Base-by-base conservation (phyloP, 2,329 filamentous ascomycete species). In the Botrytis galanthina region DNA sequence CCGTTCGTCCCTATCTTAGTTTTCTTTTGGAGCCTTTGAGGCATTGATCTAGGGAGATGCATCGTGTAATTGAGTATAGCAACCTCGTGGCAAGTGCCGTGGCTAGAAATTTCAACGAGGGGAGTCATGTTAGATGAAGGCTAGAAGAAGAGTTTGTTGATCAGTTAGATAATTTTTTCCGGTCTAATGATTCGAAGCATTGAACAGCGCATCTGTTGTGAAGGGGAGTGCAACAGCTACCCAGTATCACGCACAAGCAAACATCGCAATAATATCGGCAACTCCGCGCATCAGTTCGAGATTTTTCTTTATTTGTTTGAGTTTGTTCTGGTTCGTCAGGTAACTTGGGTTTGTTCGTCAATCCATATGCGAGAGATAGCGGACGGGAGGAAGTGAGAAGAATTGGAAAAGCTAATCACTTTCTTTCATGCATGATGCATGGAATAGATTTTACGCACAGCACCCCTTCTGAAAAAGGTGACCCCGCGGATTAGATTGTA, bases 401-500 rank as follows among this genome's bases (percentile, higher is more conserved):
- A 42, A 62, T 14, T 37, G 51, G 51, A 57, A 57, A 57, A 57
- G n/a, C 16, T 42, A 42, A 62, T 18, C 4, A 1, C 37, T n/a
- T n/a, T 39, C 8, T 18, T 62, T 62, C 60, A 62, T 39, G 35
- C 60, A 62, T 62, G 6, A 62, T 62, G 60, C 60, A 62, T 62
- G 60, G 26, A 62, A 37, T 61, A 22, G 37, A 39, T 26, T 61
- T 35, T 37, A 61, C 35, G 37, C 20, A 61, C 59, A 39, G 59
- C 22, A 39, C 59, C 18, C 26, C 22, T 35, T 61, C 22, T 35
- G 35, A 37, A 16, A 61, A 64, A 46, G 42, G 12, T 32, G n/a
- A 64, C 61, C 61, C 61, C 61, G 39, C 61, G 61, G 61, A 64
- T 26, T 18, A 64, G 42, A 64, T 44, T 42, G 4, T 32, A 32